These are phyloP conservation scores for Rhizopus stolonifer DNA, from an alignment of 371 early-diverging fungal species.

Conservation along the genomic window DNA sequence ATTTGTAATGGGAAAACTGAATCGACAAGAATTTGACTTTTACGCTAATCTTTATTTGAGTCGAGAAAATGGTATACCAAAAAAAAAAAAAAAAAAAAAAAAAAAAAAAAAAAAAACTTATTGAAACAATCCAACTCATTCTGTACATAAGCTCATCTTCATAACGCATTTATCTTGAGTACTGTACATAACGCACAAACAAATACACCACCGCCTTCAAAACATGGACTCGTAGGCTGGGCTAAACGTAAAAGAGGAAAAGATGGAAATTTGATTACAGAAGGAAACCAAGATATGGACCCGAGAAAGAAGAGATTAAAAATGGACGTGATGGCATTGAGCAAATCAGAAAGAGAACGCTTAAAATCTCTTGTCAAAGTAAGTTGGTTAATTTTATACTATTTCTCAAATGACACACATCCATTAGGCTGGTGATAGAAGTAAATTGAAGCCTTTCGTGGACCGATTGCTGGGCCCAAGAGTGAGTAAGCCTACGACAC, in stretches of 20 bases:
- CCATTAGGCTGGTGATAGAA: constrained; percentile 33
- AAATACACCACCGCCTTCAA: constrained; percentile 69
- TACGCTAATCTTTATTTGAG: constrained; percentile 70
- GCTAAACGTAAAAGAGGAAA: constrained; percentile 63
- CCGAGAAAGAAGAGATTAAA: constrained; percentile 64
- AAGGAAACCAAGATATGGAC: constrained; percentile 46
- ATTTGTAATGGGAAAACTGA: constrained; percentile 76
- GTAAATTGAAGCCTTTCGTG: constrained; percentile 37
- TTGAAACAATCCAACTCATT: no score
- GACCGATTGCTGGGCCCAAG: constrained; percentile 40
- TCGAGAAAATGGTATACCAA: constrained; percentile 59
- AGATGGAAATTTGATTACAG: constrained; percentile 43
- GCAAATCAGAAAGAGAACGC: constrained; percentile 69
- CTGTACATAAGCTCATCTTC: constrained; percentile 56
- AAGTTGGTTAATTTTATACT: no score
- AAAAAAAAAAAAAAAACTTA: no score
- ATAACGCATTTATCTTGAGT: constrained; percentile 79
- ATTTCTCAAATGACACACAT: background rate
- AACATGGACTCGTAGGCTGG: constrained; percentile 64
- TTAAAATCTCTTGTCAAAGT: constrained; percentile 62
- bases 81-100: no score
- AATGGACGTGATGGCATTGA: constrained; percentile 70
- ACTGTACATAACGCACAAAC: constrained; percentile 77
- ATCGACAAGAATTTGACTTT: constrained; percentile 78
- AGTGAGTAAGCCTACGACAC: constrained; percentile 46